A percentile compares a stretch with the other conserved stretches of the same genome.
Evolutionary conservation across 225 moss, liverwort and hornwort species (phyloP).

Genomic region (Pleurozium schreberi): DNA sequence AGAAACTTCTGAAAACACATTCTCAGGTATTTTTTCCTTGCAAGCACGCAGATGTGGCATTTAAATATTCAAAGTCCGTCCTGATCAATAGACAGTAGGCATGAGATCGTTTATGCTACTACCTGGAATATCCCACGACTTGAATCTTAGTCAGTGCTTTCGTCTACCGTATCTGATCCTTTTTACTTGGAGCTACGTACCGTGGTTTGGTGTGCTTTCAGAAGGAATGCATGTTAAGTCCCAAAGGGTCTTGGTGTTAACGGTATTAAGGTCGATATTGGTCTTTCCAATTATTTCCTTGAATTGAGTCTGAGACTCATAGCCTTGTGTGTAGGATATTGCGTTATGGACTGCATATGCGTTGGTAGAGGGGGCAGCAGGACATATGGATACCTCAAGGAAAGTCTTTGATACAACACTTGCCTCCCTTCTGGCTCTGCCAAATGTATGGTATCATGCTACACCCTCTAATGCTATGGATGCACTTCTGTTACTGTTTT

Average conservation of each 20-base stretch:
- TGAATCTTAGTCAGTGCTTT: background rate
- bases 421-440: conserved; percentile 53
- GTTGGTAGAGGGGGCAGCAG: conserved; percentile 73
- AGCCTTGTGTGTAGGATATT: conserved; percentile 46
- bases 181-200: background rate
- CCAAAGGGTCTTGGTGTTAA: background rate
- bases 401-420: conserved; percentile 91
- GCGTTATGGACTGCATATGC: conserved; percentile 87
- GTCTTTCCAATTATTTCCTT: background rate
- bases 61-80: background rate
- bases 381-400: conserved; percentile 66
- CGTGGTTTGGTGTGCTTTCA: background rate
- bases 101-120: background rate
- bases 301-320: background rate
- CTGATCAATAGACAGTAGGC: background rate
- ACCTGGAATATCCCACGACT: background rate
- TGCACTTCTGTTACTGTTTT: background rate
- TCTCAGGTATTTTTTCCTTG: conserved; percentile 41
- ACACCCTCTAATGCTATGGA: background rate
- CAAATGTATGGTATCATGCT: conserved; percentile 32
- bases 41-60: background rate
- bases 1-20: conserved; percentile 66
- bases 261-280: background rate
- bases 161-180: background rate
- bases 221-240: background rate